Percentiles rank a stretch among this genome's conserved stretches.
These are phyloP conservation scores for Astrothelium macrocarpum DNA, from an alignment of 495 filamentous ascomycete genomes.

Conservation along the genomic window DNA sequence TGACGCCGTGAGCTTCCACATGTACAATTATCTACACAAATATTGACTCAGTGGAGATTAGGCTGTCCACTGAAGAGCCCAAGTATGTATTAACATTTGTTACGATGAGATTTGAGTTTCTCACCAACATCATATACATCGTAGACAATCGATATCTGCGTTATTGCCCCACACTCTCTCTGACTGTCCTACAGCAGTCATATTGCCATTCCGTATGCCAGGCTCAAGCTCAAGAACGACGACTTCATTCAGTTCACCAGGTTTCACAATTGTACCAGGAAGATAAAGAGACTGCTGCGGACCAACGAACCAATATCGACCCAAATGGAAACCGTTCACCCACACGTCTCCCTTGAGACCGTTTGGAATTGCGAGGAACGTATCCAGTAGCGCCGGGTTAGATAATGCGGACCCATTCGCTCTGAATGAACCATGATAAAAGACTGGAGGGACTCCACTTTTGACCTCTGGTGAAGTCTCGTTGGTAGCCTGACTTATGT, in stretches of 20 bases:
- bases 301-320: conserved; percentile 40
- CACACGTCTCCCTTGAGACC: conserved; percentile 40
- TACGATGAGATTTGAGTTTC: too few relatives aligned
- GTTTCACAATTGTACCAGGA: conserved; percentile 29
- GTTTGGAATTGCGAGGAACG: conserved; percentile 34
- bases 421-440: conserved; percentile 32
- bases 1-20: too few relatives aligned
- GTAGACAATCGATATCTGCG: conserved; percentile 35
- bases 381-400: conserved; percentile 21
- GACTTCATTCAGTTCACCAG: conserved; percentile 29
- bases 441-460: conserved; percentile 26
- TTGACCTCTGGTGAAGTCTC: background rate
- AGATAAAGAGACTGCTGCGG: conserved; percentile 42
- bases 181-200: conserved; percentile 27
- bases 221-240: conserved; percentile 39
- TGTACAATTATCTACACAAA: too few relatives aligned
- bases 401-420: background rate
- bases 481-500: background rate
- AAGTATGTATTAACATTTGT: too few relatives aligned
- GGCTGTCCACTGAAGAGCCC: too few relatives aligned
- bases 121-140: conserved; percentile 5
- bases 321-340: conserved; percentile 40
- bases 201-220: conserved; percentile 7
- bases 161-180: conserved; percentile 37
- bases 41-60: too few relatives aligned